Base-by-base conservation (phyloP, 2,329 filamentous ascomycete species). In the Drechmeria coniospora region DNA sequence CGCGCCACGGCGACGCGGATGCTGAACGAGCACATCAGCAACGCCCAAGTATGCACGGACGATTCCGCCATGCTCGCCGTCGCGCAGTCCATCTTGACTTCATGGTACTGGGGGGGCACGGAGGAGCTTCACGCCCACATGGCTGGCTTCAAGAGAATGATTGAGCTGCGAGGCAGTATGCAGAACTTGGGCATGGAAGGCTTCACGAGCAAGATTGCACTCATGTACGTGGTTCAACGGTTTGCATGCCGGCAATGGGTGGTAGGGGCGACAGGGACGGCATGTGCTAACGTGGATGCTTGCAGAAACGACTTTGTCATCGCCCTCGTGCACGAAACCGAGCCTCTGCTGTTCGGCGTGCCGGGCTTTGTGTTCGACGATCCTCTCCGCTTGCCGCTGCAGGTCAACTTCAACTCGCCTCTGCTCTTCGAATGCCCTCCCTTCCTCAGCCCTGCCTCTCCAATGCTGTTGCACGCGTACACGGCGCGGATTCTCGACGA, bases 31-130 rank as follows among this genome's bases (percentile, higher is more conserved):
- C 57, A 61, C 22, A 52, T 68, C 11, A 46, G 46, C 21, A 42
- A 50, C 12, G 37, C 49, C 4, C 38, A 42, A 2, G 40, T 47
- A 12, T 45, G 50, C n/a, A 53, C 54, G 1, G 57, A 48, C 28
- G 62, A 66, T 34, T 52, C 56, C 18, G 53, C 57, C 4, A 55
- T 68, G 21, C 53, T 62, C 5, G 60, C 52, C 3, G 59, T 65
- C 5, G 44, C 59, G 1, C 63, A 66, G 38, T 51, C 67, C 33
- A 52, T 63, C 14, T 43, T 63, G 15, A 56, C 63, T 25, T 64
- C 65, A 32, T 69, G 65, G 64, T 66, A 65, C 38, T 66, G 62
- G 61, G 61, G 62, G 5, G 56, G 54, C 15, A 54, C 51, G 0
- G 41, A 50, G 21, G 57, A 61, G 32, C 46, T 67, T 8, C 48